Evolutionary conservation across 2,329 filamentous ascomycete genomes (phyloP).

Genomic region (Phialophora tarda): DNA sequence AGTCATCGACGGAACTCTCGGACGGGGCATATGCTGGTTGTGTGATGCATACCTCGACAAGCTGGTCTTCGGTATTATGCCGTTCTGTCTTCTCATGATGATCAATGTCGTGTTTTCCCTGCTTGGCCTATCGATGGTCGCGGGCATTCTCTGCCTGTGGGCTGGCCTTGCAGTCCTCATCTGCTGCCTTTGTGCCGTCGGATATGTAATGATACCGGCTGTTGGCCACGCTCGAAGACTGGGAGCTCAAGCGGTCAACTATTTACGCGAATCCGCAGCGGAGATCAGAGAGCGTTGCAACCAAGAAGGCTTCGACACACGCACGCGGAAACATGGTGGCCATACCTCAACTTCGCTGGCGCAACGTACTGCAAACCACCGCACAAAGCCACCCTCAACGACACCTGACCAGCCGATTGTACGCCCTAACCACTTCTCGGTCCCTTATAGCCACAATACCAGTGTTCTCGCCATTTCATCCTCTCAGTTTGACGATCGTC

Average conservation of each 20-base stretch:
- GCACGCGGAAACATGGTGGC: neutral
- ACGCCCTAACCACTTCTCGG: neutral
- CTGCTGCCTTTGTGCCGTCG: neutral
- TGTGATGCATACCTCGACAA: neutral
- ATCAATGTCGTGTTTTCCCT: neutral
- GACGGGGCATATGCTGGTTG: neutral
- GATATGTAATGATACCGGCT: neutral
- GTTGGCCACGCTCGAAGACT: neutral
- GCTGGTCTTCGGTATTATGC: neutral
- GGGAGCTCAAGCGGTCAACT: neutral
- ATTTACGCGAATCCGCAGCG: neutral
- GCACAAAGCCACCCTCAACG: too few relatives aligned
- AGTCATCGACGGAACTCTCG: neutral
- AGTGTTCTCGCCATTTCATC: neutral
- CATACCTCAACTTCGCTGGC: neutral
- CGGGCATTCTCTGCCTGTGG: neutral
- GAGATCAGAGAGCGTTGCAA: neutral
- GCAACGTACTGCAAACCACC: neutral
- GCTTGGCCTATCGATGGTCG: neutral
- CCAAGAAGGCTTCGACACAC: neutral
- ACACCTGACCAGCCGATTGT: neutral
- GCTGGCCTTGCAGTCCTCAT: neutral
- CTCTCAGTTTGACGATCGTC: neutral
- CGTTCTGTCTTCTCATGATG: neutral
- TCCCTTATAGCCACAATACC: neutral